phyloP scores from a whole-genome alignment of 2,329 filamentous ascomycete genomes.

The Arthroderma sp. region DNA sequence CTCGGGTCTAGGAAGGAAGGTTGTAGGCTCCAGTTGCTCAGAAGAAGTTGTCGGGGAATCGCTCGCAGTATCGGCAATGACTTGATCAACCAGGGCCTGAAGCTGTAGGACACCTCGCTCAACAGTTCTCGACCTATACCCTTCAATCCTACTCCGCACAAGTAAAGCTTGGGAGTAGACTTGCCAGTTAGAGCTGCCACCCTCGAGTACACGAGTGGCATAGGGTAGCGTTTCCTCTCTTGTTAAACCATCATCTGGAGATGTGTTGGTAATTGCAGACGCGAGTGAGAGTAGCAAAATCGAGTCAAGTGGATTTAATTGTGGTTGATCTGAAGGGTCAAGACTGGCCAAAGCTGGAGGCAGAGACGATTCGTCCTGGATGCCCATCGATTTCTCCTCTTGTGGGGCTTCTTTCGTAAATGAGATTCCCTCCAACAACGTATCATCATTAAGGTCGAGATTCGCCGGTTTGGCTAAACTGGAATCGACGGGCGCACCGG shows the following conservation, averaged over 20 bases:
- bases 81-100: slow-evolving; percentile 88
- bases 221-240: slow-evolving; percentile 90
- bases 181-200: slow-evolving; percentile 93
- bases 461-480: slow-evolving; percentile 45
- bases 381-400: slow-evolving; percentile 23
- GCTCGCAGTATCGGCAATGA: slow-evolving; percentile 67
- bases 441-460: slow-evolving; percentile 79
- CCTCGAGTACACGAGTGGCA: slow-evolving; percentile 71
- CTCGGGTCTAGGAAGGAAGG: slow-evolving; percentile 69
- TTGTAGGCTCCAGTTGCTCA: slow-evolving; percentile 44
- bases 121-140: slow-evolving; percentile 72
- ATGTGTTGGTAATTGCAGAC: slow-evolving; percentile 80
- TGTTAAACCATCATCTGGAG: slow-evolving; percentile 71
- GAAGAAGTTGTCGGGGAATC: slow-evolving; percentile 21
- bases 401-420: slow-evolving; percentile 49
- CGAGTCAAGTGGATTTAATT: slow-evolving; percentile 70
- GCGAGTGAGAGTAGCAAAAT: slow-evolving; percentile 68
- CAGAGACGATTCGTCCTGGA: slow-evolving; percentile 37
- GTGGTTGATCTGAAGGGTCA: slow-evolving; percentile 67
- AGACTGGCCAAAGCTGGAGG: slow-evolving; percentile 50
- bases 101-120: slow-evolving; percentile 85
- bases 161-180: slow-evolving; percentile 89
- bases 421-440: slow-evolving; percentile 71
- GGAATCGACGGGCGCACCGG: slow-evolving; percentile 13
- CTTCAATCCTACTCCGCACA: slow-evolving; percentile 78